phyloP scores from a whole-genome alignment of 2,329 filamentous ascomycete species.

The Stachybotrys chlorohalonatus region DNA sequence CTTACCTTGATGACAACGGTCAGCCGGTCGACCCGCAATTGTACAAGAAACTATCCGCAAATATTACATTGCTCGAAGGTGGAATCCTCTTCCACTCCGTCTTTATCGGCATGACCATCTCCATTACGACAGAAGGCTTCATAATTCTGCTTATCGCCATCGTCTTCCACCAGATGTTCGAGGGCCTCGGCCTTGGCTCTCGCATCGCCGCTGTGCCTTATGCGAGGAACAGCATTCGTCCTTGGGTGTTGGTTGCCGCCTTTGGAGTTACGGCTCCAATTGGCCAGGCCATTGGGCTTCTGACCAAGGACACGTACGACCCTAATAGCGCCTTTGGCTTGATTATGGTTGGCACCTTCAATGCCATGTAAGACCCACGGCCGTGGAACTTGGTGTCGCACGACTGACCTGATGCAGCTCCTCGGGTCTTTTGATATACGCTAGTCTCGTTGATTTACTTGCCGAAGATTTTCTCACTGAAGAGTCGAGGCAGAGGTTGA shows the following conservation, averaged over 20 bases:
- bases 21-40: constrained; percentile 32
- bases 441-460: constrained; percentile 53
- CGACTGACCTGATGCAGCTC: constrained; percentile 29
- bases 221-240: constrained; percentile 43
- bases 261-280: constrained; percentile 57
- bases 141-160: constrained; percentile 60
- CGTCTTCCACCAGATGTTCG: constrained; percentile 63
- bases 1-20: constrained; percentile 34
- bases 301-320: constrained; percentile 48
- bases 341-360: constrained; percentile 56
- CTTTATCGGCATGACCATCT: constrained; percentile 66
- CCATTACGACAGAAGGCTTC: constrained; percentile 59
- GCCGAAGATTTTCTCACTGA: constrained; percentile 58
- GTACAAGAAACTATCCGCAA: constrained; percentile 56
- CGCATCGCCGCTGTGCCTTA: constrained; percentile 61
- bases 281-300: constrained; percentile 54
- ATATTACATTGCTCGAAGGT: constrained; percentile 67
- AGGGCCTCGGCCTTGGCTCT: constrained; percentile 59
- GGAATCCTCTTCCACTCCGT: constrained; percentile 74
- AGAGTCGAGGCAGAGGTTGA: constrained; percentile 40
- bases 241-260: constrained; percentile 52
- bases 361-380: constrained; percentile 45
- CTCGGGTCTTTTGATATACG: constrained; percentile 52
- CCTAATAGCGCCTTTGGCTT: constrained; percentile 54
- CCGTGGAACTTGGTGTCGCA: background rate